These are phyloP conservation scores for Stentor coeruleus DNA, from an alignment of 73 alveolate species.

Conservation along the genomic window DNA sequence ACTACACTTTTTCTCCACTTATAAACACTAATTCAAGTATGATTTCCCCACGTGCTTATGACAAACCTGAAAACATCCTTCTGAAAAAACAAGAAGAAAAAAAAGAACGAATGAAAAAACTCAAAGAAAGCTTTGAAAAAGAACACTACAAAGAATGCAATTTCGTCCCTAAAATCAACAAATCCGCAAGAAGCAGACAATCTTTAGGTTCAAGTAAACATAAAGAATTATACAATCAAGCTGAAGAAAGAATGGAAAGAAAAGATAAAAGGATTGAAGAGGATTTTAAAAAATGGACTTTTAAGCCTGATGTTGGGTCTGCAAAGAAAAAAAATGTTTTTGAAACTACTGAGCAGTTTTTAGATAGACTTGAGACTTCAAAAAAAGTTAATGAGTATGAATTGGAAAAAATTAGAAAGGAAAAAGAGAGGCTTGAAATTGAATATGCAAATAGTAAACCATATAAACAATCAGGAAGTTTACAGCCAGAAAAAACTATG, in stretches of 20 bases:
- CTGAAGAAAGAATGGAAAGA: neutral
- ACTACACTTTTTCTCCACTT: slow-evolving; percentile 1
- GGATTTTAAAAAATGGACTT: neutral
- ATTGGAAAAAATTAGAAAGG: neutral
- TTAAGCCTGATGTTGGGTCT: slow-evolving; percentile 7
- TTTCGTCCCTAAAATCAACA: neutral
- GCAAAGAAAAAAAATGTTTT: neutral
- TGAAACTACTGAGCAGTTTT: slow-evolving; percentile 15
- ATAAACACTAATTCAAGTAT: neutral
- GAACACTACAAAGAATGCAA: neutral
- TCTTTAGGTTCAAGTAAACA: neutral
- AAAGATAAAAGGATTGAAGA: neutral
- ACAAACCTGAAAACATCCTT: slow-evolving; percentile 6
- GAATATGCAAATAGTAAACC: neutral
- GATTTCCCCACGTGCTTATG: slow-evolving; percentile 19
- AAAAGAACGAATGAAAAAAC: neutral
- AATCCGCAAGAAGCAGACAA: neutral
- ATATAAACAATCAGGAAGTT: neutral
- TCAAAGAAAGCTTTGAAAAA: neutral
- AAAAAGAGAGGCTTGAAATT: neutral
- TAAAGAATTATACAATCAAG: neutral
- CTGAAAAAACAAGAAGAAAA: neutral
- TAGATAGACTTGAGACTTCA: slow-evolving; percentile 16
- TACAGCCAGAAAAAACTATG: neutral
- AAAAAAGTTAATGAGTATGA: neutral